Conservation (phyloP, 345 rosid species). For the Arabis hirsuta region DNA sequence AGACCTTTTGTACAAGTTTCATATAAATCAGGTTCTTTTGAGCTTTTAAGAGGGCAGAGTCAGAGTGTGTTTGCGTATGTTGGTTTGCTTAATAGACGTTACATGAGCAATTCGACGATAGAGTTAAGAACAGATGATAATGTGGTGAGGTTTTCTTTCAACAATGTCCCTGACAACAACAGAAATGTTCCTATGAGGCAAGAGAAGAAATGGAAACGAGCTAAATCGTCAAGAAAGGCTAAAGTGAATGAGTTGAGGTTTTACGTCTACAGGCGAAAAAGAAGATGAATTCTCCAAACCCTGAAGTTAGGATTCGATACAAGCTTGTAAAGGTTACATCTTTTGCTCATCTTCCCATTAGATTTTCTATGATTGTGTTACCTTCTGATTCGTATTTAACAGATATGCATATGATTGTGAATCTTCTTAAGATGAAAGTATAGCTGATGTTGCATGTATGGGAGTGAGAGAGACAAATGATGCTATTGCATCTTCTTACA, state of each 20-base stretch:
- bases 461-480: too few relatives aligned
- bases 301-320: slow-evolving; percentile 90
- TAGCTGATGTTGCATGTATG: too few relatives aligned
- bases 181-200: slow-evolving; percentile 33
- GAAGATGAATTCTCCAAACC: slow-evolving; percentile 95
- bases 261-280: slow-evolving; percentile 86
- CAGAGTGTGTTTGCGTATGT: slow-evolving; percentile 19
- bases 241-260: slow-evolving; percentile 81
- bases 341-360: background rate
- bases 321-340: slow-evolving; percentile 80
- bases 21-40: slow-evolving; percentile 23
- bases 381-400: background rate
- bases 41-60: slow-evolving; percentile 9
- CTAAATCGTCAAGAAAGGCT: slow-evolving; percentile 65
- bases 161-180: slow-evolving; percentile 37
- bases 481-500: too few relatives aligned
- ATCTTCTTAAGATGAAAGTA: slow-evolving; percentile 10
- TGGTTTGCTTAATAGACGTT: slow-evolving; percentile 44
- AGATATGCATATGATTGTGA: background rate
- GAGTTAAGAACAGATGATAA: slow-evolving; percentile 62
- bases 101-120: slow-evolving; percentile 54
- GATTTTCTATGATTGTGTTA: background rate
- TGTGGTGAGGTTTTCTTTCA: slow-evolving; percentile 71
- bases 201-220: slow-evolving; percentile 54
- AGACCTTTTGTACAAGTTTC: slow-evolving; percentile 33